phyloP scores from a whole-genome alignment of 306 rosid genomes.

The Acacia crassicarpa region DNA sequence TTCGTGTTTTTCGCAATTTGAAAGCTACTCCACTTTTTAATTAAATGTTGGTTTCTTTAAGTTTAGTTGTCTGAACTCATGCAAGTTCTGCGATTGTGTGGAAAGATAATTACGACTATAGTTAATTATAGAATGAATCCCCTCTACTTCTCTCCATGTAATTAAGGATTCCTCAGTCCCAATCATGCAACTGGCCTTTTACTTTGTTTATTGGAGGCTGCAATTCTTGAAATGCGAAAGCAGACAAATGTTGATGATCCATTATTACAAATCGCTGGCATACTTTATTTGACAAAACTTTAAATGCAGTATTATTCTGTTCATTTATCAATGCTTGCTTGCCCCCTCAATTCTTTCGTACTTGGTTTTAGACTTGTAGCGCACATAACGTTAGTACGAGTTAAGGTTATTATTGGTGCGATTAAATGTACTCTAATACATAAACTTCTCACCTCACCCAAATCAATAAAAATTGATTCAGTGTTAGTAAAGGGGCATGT shows the following conservation, averaged over 20 bases:
- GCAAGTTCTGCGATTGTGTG: slow-evolving; percentile 31
- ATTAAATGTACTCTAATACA: too few relatives aligned
- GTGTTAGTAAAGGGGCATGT: too few relatives aligned
- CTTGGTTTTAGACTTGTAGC: neutral
- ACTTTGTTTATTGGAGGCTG: slow-evolving; percentile 31
- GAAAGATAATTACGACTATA: slow-evolving; percentile 29
- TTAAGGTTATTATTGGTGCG: neutral
- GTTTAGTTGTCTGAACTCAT: slow-evolving; percentile 36
- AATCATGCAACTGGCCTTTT: slow-evolving; percentile 47
- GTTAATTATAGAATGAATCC: slow-evolving; percentile 45
- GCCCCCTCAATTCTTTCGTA: neutral
- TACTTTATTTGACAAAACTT: slow-evolving; percentile 10
- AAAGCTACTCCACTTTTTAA: slow-evolving; percentile 32
- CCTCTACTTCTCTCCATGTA: slow-evolving; percentile 33
- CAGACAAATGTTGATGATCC: slow-evolving; percentile 40
- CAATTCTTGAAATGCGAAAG: slow-evolving; percentile 40
- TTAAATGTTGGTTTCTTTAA: slow-evolving; percentile 37
- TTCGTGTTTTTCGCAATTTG: slow-evolving; percentile 39
- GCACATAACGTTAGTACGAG: neutral
- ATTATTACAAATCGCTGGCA: slow-evolving; percentile 33
- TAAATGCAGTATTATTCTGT: slow-evolving; percentile 12
- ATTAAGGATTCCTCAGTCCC: slow-evolving; percentile 42
- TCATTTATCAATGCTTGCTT: slow-evolving; percentile 12
- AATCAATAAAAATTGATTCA: too few relatives aligned
- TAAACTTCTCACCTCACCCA: too few relatives aligned